phyloP scores from a whole-genome alignment of 2,329 filamentous ascomycete genomes.

The Trichoderma sp. region DNA sequence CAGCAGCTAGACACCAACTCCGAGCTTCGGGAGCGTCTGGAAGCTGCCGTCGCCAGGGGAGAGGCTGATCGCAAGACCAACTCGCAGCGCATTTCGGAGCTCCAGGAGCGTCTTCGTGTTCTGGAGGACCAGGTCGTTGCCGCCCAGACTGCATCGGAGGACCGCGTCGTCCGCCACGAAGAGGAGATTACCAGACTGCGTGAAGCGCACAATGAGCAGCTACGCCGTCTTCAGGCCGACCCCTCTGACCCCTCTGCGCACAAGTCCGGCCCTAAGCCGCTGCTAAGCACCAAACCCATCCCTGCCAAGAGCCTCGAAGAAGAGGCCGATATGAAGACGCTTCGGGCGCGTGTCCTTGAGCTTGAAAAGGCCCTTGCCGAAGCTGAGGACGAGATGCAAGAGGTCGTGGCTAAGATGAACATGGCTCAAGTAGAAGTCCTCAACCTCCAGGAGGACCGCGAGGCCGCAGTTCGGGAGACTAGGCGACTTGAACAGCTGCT shows the following conservation, averaged over 20 bases:
- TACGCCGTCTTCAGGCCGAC: slow-evolving; percentile 71
- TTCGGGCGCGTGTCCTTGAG: slow-evolving; percentile 77
- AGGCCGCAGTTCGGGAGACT: slow-evolving; percentile 71
- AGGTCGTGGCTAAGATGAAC: slow-evolving; percentile 78
- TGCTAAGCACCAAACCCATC: slow-evolving; percentile 41
- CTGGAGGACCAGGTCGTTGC: slow-evolving; percentile 81
- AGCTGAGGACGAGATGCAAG: slow-evolving; percentile 73
- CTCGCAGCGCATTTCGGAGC: slow-evolving; percentile 74
- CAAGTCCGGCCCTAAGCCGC: slow-evolving; percentile 27
- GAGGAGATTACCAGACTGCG: slow-evolving; percentile 75
- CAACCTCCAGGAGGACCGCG: slow-evolving; percentile 71
- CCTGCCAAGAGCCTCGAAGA: slow-evolving; percentile 67
- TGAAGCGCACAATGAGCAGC: slow-evolving; percentile 72
- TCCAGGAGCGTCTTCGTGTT: slow-evolving; percentile 75
- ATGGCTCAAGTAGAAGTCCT: slow-evolving; percentile 78
- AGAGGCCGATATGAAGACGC: slow-evolving; percentile 68
- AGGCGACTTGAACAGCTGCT: slow-evolving; percentile 66
- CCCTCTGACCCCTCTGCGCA: slow-evolving; percentile 31
- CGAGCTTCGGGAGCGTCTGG: slow-evolving; percentile 70
- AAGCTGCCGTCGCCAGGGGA: slow-evolving; percentile 76
- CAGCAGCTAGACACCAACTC: slow-evolving; percentile 77
- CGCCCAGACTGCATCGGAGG: slow-evolving; percentile 84
- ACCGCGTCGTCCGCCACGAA: slow-evolving; percentile 77
- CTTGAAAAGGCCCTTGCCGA: slow-evolving; percentile 68
- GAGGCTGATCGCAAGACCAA: slow-evolving; percentile 80